These are phyloP conservation scores for Brassica nigra DNA, from an alignment of 345 rosid genomes.

Conservation along the genomic window DNA sequence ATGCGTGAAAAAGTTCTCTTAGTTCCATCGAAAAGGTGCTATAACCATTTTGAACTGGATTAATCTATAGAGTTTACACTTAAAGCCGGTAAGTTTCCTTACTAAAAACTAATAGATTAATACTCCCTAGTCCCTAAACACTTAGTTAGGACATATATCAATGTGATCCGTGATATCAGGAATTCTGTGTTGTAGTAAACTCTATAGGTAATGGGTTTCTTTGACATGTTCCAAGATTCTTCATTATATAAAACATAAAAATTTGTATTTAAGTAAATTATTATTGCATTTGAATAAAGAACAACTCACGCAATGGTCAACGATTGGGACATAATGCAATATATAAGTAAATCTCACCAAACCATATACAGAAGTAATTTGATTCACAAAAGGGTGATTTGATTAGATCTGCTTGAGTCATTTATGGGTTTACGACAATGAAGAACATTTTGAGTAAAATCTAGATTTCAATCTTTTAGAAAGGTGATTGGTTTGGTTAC, in stretches of 20 bases:
- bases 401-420: not conserved
- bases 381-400: not conserved
- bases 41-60: too few species aligned
- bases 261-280: not conserved
- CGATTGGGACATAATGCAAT: not conserved
- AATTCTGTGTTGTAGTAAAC: slow-evolving; percentile 17
- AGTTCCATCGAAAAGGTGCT: not conserved
- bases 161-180: not conserved
- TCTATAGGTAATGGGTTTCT: slow-evolving; percentile 5
- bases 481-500: not conserved
- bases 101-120: too few species aligned
- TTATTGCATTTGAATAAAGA: not conserved
- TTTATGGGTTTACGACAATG: not conserved
- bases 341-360: not conserved
- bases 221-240: slow-evolving; percentile 33
- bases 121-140: too few species aligned
- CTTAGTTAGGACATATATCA: too few species aligned
- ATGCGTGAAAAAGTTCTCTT: too few species aligned
- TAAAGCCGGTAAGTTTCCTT: too few species aligned
- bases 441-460: not conserved
- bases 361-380: not conserved
- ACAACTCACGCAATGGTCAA: slow-evolving; percentile 16
- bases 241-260: not conserved
- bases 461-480: not conserved
- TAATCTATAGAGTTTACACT: too few species aligned